These are phyloP conservation scores for Lecanicillium sp. DNA, from an alignment of 2,329 filamentous ascomycete genomes.

Conservation along the genomic window DNA sequence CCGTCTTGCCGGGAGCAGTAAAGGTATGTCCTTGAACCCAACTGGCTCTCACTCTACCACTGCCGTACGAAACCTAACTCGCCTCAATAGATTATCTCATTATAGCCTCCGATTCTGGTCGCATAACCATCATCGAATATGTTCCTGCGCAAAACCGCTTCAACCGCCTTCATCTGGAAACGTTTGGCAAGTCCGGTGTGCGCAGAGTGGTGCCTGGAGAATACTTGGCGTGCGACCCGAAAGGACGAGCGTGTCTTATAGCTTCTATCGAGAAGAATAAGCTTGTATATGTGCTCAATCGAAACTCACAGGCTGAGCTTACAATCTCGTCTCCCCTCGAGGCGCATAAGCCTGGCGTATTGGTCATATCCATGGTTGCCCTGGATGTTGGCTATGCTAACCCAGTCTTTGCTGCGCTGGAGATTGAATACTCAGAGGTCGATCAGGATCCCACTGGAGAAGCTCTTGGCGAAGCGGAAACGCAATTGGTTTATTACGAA, in stretches of 20 bases:
- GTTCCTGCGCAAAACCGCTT: constrained; percentile 79
- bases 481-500: constrained; percentile 92
- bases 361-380: constrained; percentile 81
- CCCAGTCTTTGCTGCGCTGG: constrained; percentile 88
- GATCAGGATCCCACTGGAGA: constrained; percentile 86
- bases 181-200: constrained; percentile 94
- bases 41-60: constrained; percentile 21
- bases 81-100: constrained; percentile 77
- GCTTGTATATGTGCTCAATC: constrained; percentile 95
- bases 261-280: constrained; percentile 98
- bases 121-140: constrained; percentile 91
- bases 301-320: constrained; percentile 87
- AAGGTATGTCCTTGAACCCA: constrained; percentile 63
- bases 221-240: constrained; percentile 91
- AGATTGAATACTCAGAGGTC: constrained; percentile 84
- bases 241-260: constrained; percentile 89
- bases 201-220: constrained; percentile 91
- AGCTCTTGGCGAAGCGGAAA: constrained; percentile 75
- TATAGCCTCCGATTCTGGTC: constrained; percentile 88
- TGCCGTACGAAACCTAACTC: constrained; percentile 15
- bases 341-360: constrained; percentile 84
- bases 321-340: constrained; percentile 96
- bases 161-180: constrained; percentile 85
- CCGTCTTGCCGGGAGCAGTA: constrained; percentile 83
- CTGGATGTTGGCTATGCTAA: constrained; percentile 96